Evolutionary conservation across 345 rosid species (phyloP).

Genomic region (Syzygium aromaticum): DNA sequence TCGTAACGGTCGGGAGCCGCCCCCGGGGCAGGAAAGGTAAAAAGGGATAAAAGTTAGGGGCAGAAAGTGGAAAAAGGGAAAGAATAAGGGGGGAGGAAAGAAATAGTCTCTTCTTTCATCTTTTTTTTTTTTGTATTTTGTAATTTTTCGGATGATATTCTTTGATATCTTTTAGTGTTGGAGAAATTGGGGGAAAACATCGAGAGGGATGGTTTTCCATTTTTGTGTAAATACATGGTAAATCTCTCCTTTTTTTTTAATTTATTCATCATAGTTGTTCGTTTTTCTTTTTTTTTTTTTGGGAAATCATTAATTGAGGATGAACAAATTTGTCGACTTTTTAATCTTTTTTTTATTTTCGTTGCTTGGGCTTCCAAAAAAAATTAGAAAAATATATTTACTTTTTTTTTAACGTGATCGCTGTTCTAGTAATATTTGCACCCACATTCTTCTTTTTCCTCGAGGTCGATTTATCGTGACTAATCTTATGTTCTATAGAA

Average conservation of each 20-base stretch:
- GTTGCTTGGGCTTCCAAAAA: neutral
- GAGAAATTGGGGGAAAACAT: neutral
- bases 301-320: no score
- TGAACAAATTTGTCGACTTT: neutral
- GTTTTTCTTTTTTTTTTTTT: neutral
- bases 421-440: neutral
- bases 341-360: neutral
- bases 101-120: neutral
- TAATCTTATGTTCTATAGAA: neutral
- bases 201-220: neutral
- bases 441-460: neutral
- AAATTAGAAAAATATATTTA: neutral
- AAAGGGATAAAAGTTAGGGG: neutral
- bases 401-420: neutral
- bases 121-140: neutral
- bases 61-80: neutral
- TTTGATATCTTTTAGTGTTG: neutral
- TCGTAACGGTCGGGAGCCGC: constrained; percentile 1
- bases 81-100: neutral
- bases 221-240: neutral
- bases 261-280: neutral
- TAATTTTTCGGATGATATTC: neutral
- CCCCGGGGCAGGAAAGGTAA: neutral
- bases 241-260: neutral
- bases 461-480: neutral